These are phyloP conservation scores for Favolaschia claudopus DNA, from an alignment of 768 basidiomycete genomes.

Conservation along the genomic window DNA sequence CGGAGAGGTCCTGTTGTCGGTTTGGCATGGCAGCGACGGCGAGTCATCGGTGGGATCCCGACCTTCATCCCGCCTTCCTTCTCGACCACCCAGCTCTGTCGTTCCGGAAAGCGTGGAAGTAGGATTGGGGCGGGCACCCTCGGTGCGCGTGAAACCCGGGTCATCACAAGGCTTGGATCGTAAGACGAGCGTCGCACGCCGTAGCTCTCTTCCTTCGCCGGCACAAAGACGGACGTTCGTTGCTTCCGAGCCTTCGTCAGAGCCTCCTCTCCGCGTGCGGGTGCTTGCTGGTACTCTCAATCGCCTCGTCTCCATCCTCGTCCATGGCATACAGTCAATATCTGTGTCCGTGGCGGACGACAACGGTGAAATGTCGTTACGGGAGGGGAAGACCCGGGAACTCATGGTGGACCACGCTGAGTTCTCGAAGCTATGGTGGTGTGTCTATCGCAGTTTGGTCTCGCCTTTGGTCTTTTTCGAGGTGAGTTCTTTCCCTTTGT, in stretches of 20 bases:
- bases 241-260: conserved; percentile 68
- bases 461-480: conserved; percentile 86
- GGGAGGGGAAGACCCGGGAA: conserved; percentile 77
- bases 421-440: conserved; percentile 85
- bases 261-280: conserved; percentile 76
- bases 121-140: conserved; percentile 65
- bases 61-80: conserved; percentile 67
- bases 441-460: conserved; percentile 81
- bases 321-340: conserved; percentile 79
- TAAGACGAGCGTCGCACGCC: conserved; percentile 76
- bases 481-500: conserved; percentile 49
- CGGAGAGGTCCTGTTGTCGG: conserved; percentile 76
- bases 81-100: conserved; percentile 75
- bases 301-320: conserved; percentile 74
- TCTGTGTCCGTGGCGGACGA: conserved; percentile 86
- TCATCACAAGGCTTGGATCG: conserved; percentile 74
- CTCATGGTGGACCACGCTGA: conserved; percentile 76
- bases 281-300: conserved; percentile 84
- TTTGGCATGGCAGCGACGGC: conserved; percentile 58
- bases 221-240: conserved; percentile 67
- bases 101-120: conserved; percentile 53
- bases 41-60: conserved; percentile 57
- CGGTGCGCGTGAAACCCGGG: conserved; percentile 80
- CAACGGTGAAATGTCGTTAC: conserved; percentile 83
- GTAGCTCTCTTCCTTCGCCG: conserved; percentile 82